Base-by-base conservation (phyloP, 768 basidiomycete genomes). In the Rickenella mellea region DNA sequence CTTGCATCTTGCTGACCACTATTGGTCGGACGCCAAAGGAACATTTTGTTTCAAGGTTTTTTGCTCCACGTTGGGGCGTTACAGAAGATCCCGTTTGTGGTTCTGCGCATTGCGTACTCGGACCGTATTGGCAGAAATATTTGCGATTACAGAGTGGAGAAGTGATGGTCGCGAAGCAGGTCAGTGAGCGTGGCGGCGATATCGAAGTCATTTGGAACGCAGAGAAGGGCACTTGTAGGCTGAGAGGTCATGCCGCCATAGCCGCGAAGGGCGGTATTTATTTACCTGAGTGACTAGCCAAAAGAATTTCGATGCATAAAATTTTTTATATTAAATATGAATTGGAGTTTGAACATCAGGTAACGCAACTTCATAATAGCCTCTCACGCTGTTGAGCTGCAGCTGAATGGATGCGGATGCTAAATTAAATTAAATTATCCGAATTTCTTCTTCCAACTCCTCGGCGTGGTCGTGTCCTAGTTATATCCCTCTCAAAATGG, bases 81-180 rank as follows among this genome's bases (percentile, higher is more conserved):
- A 58, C 58, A 4, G 74, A 76, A 55, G 75, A 77, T 44, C 64
- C 59, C n/a, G 74, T 75, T 6, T 76, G 73, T 44, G 76, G 75
- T 12, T 70, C 70, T 27, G 72, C 74, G 0, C 76, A 78, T 48
- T 66, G 66, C 35, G 41, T 76, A 27, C 43, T 73, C 27, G 60
- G 51, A 2, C 74, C 74, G 2, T 76, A 76, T 45, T 78, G 74
- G 70, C 60, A 58, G 15, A 46, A 45, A 15, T 68, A 70, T 43
- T 53, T 57, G 3, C 58, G 51, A 0, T 54, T 67, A 17, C 39
- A 49, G 5, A 50, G 57, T 5, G 60, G 61, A 9, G 40, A 55
- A 26, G 59, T 65, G 42, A 60, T 71, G 22, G 49, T 51, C n/a
- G 71, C 72, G 5, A 70, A 55, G 45, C 71, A 75, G 50, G 74